Evolutionary conservation across 176 grass and related monocot genomes (phyloP).

Genomic region (Musa troglodytarum): DNA sequence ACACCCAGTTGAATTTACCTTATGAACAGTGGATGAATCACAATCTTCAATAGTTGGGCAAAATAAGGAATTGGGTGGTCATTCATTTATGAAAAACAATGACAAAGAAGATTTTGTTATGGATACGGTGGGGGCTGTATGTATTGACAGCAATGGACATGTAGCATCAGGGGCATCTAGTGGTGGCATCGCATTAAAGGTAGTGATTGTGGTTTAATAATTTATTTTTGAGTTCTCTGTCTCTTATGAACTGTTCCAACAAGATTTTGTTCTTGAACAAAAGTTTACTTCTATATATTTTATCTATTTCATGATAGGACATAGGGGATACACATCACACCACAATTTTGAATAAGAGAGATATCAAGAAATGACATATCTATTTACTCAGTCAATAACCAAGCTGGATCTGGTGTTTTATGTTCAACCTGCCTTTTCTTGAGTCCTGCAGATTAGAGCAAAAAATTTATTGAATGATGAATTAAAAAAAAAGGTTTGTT

Average conservation of each 20-base stretch:
- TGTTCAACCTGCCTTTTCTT: too few relatives aligned
- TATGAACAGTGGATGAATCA: background rate
- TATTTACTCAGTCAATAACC: too few relatives aligned
- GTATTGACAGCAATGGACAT: conserved; percentile 57
- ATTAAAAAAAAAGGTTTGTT: too few relatives aligned
- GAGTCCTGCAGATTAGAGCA: too few relatives aligned
- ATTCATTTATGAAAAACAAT: conserved; percentile 22
- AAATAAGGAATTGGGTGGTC: background rate
- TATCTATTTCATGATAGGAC: background rate
- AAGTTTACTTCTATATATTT: background rate
- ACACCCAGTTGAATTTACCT: background rate
- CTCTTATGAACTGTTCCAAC: background rate
- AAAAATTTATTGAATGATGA: too few relatives aligned
- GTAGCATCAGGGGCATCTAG: conserved; percentile 88
- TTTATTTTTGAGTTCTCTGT: conserved; percentile 3
- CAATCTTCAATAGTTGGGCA: background rate
- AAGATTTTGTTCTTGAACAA: background rate
- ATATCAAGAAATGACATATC: background rate
- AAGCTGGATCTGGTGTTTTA: too few relatives aligned
- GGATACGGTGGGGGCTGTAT: conserved; percentile 89
- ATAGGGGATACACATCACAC: background rate
- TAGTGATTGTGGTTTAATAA: background rate
- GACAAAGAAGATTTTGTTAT: conserved; percentile 42
- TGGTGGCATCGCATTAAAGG: conserved; percentile 94
- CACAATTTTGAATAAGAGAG: background rate